Evolutionary conservation across 345 rosid species (phyloP).

Genomic region (Syzygium grande): DNA sequence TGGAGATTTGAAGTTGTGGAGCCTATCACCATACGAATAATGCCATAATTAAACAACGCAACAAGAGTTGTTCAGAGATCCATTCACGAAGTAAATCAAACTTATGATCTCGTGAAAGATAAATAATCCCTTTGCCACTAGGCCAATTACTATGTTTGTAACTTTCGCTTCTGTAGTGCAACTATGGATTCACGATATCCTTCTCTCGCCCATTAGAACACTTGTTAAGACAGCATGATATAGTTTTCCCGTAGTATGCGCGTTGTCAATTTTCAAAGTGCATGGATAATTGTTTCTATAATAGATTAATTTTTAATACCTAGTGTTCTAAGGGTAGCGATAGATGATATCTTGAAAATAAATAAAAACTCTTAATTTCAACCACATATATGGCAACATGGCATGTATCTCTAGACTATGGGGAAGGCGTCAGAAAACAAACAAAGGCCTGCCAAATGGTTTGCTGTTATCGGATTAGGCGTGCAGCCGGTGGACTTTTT

Average conservation of each 20-base stretch:
- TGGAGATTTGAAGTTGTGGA: not conserved
- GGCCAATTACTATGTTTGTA: not conserved
- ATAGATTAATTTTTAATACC: not conserved
- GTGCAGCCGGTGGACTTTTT: not conserved
- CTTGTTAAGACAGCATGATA: not conserved
- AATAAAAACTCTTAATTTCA: too few species aligned
- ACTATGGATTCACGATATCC: not conserved
- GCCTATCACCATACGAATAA: not conserved
- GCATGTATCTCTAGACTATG: not conserved
- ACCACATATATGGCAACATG: not conserved
- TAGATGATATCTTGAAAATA: too few species aligned
- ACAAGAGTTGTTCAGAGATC: accelerated
- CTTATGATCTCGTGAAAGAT: not conserved
- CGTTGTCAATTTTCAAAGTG: not conserved
- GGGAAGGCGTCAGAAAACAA: not conserved
- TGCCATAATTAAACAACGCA: not conserved
- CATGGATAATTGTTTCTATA: not conserved
- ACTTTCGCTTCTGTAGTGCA: not conserved
- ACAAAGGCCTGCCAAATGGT: not conserved
- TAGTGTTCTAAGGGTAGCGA: not conserved
- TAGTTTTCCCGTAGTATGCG: not conserved
- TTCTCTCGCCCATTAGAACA: not conserved
- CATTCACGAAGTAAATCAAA: not conserved
- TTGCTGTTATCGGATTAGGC: not conserved
- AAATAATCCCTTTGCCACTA: not conserved